Conservation (phyloP, 352 stramenopile species). For the Phytophthora megakarya region DNA sequence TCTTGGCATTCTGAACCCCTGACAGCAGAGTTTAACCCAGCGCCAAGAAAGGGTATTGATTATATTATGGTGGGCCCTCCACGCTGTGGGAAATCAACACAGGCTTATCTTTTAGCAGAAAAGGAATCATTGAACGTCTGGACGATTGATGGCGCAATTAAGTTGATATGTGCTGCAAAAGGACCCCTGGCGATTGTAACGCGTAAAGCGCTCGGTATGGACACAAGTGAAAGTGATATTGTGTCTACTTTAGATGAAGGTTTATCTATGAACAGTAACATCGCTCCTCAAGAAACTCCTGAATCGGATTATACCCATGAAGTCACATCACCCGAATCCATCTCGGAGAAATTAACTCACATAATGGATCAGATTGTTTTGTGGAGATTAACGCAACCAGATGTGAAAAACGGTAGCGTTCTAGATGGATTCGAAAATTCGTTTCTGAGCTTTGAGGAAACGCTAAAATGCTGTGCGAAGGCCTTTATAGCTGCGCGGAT, state of each 20-base stretch:
- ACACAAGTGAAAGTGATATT: slow-evolving; percentile 12
- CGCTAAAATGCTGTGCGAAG: slow-evolving; percentile 44
- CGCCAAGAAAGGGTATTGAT: slow-evolving; percentile 58
- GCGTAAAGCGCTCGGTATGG: slow-evolving; percentile 43
- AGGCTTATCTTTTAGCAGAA: slow-evolving; percentile 73
- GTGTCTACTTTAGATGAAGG: neutral
- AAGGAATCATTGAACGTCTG: slow-evolving; percentile 72
- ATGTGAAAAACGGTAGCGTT: slow-evolving; percentile 69
- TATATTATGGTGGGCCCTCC: slow-evolving; percentile 85
- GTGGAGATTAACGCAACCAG: slow-evolving; percentile 65
- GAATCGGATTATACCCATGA: slow-evolving; percentile 34
- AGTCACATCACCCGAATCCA: slow-evolving; percentile 1
- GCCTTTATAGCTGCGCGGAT: slow-evolving; percentile 50
- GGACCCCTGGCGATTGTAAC: slow-evolving; percentile 47
- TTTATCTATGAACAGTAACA: neutral
- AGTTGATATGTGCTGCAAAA: slow-evolving; percentile 34
- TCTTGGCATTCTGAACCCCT: neutral
- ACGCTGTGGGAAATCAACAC: slow-evolving; percentile 77
- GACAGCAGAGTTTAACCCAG: slow-evolving; percentile 7
- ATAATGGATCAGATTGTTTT: slow-evolving; percentile 64
- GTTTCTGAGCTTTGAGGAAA: slow-evolving; percentile 48
- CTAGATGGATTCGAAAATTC: slow-evolving; percentile 78
- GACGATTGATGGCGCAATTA: slow-evolving; percentile 79
- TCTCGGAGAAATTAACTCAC: slow-evolving; percentile 27
- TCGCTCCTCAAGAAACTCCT: slow-evolving; percentile 13